Conservation (phyloP, 306 rosid genomes). For the Senna tora region DNA sequence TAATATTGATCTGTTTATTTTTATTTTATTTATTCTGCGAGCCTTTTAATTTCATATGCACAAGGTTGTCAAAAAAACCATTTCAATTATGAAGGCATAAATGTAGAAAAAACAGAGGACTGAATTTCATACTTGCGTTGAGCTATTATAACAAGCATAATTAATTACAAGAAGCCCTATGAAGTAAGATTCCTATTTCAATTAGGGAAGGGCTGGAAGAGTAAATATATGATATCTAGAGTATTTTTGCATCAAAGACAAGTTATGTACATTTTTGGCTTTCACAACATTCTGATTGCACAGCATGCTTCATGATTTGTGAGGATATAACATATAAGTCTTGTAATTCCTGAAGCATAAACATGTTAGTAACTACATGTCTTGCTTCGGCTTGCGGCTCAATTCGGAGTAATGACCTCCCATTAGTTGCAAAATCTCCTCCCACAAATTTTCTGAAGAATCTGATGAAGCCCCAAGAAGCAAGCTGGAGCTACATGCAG, state of each 20-base stretch:
- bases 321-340: background rate
- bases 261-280: conserved; percentile 62
- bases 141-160: conserved; percentile 39
- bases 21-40: too few species aligned
- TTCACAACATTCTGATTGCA: conserved; percentile 41
- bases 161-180: conserved; percentile 40
- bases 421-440: conserved; percentile 88
- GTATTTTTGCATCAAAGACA: conserved; percentile 49
- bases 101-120: background rate
- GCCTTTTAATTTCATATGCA: too few species aligned
- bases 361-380: conserved; percentile 54
- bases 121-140: conserved; percentile 31
- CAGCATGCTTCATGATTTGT: conserved; percentile 24
- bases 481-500: conserved; percentile 94
- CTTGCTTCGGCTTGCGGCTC: conserved; percentile 97
- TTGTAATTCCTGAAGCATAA: background rate
- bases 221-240: conserved; percentile 40
- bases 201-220: conserved; percentile 17
- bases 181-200: conserved; percentile 19
- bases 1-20: too few species aligned
- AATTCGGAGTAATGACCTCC: conserved; percentile 93
- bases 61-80: background rate
- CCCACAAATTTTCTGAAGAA: conserved; percentile 86
- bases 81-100: background rate
- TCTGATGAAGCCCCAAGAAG: conserved; percentile 58